Conservation (phyloP, 2,329 filamentous ascomycete species). For the Colletotrichum sp. region DNA sequence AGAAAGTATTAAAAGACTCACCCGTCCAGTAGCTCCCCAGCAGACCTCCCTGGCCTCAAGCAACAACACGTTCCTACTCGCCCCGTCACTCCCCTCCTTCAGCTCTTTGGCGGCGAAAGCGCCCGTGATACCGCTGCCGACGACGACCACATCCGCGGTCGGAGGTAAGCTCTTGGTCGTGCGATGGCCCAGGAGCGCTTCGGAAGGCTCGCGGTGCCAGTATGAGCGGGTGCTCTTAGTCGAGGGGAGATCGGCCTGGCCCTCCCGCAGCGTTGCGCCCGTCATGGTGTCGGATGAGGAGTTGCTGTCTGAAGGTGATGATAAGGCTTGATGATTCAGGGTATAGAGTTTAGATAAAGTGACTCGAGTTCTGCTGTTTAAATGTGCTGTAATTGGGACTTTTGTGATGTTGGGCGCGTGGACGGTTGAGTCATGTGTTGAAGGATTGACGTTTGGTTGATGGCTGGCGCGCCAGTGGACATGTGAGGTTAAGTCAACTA, state of each 20-base stretch:
- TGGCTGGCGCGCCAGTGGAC: background rate
- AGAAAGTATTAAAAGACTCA: constrained; percentile 46
- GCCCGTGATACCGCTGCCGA: constrained; percentile 81
- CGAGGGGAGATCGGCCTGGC: constrained; percentile 63
- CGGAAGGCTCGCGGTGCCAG: constrained; percentile 75
- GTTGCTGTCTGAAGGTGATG: background rate
- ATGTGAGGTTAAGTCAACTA: background rate
- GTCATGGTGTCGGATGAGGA: constrained; percentile 32
- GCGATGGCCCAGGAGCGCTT: constrained; percentile 68
- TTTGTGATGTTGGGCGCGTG: background rate
- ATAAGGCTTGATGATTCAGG: background rate
- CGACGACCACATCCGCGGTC: constrained; percentile 70
- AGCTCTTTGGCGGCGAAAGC: constrained; percentile 71
- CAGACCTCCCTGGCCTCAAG: constrained; percentile 82
- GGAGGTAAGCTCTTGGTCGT: constrained; percentile 68
- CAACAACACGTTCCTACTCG: constrained; percentile 65
- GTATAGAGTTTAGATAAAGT: background rate
- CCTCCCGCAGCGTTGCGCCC: constrained; percentile 29
- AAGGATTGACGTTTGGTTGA: background rate
- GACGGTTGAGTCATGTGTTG: background rate
- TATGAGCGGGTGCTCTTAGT: constrained; percentile 68
- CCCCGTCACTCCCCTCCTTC: constrained; percentile 42
- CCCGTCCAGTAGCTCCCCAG: constrained; percentile 82
- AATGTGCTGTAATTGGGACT: background rate
- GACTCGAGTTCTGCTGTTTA: background rate